phyloP scores from a whole-genome alignment of 2,329 filamentous ascomycete genomes.

The Chaetomiaceae sp. region DNA sequence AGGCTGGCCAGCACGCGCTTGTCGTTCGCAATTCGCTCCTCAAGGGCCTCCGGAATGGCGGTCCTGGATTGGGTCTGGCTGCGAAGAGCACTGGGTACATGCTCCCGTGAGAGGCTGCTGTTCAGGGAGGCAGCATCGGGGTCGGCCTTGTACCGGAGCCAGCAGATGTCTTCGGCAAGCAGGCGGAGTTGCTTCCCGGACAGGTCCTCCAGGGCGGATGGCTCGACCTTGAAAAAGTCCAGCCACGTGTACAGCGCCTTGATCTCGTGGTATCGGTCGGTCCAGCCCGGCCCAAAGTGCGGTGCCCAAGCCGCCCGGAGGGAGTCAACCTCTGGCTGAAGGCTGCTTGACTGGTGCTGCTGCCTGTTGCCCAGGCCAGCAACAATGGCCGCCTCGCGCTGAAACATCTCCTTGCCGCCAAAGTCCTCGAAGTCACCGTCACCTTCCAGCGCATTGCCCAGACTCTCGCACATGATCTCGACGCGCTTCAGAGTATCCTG shows the following conservation, averaged over 20 bases:
- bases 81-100: background rate
- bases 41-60: background rate
- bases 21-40: background rate
- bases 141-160: conserved; percentile 10
- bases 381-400: conserved; percentile 1
- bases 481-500: background rate
- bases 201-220: background rate
- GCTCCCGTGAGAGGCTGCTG: too few relatives aligned
- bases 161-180: conserved; percentile 12
- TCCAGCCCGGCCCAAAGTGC: conserved; percentile 5
- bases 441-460: background rate
- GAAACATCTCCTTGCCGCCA: conserved; percentile 8
- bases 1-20: background rate
- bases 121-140: background rate
- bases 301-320: background rate
- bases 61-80: background rate
- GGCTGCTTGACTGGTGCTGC: background rate
- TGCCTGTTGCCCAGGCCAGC: background rate
- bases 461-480: background rate
- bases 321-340: background rate
- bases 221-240: conserved; percentile 13
- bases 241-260: conserved; percentile 18
- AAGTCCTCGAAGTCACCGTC: background rate
- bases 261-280: background rate
- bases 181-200: background rate